Evolutionary conservation across 768 basidiomycete species (phyloP).

Genomic region (Suillus placidus): DNA sequence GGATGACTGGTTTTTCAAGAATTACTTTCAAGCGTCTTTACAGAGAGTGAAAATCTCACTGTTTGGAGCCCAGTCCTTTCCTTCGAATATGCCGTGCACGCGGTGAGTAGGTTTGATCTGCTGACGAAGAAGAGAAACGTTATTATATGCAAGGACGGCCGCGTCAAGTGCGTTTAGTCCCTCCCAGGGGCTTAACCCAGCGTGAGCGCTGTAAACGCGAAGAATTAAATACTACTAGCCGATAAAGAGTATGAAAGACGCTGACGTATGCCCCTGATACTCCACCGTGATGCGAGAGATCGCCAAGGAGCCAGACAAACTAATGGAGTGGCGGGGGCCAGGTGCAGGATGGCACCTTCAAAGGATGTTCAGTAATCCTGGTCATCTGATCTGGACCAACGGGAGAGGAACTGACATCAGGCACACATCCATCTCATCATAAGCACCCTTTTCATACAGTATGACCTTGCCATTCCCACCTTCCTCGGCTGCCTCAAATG

Average conservation of each 20-base stretch:
- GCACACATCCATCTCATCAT: slow-evolving; percentile 71
- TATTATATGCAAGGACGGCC: slow-evolving; percentile 74
- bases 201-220: slow-evolving; percentile 55
- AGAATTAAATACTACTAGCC: background rate
- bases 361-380: slow-evolving; percentile 1
- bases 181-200: slow-evolving; percentile 79
- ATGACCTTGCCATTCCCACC: slow-evolving; percentile 68
- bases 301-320: slow-evolving; percentile 62
- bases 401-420: slow-evolving; percentile 50
- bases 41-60: slow-evolving; percentile 41
- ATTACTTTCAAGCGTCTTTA: slow-evolving; percentile 1
- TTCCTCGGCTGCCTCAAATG: slow-evolving; percentile 59
- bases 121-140: slow-evolving; percentile 76
- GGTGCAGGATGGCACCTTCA: slow-evolving; percentile 74
- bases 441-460: slow-evolving; percentile 66
- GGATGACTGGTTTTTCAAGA: slow-evolving; percentile 57
- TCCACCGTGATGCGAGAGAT: slow-evolving; percentile 57
- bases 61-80: slow-evolving; percentile 70
- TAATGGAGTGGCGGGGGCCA: slow-evolving; percentile 64
- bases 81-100: slow-evolving; percentile 76
- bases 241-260: background rate
- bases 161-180: slow-evolving; percentile 79
- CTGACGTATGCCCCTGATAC: slow-evolving; percentile 69
- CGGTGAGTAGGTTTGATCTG: slow-evolving; percentile 73
- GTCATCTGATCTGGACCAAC: background rate